These are phyloP conservation scores for Thinopyrum elongatum DNA, from an alignment of 176 grass and related monocot species.

Conservation along the genomic window DNA sequence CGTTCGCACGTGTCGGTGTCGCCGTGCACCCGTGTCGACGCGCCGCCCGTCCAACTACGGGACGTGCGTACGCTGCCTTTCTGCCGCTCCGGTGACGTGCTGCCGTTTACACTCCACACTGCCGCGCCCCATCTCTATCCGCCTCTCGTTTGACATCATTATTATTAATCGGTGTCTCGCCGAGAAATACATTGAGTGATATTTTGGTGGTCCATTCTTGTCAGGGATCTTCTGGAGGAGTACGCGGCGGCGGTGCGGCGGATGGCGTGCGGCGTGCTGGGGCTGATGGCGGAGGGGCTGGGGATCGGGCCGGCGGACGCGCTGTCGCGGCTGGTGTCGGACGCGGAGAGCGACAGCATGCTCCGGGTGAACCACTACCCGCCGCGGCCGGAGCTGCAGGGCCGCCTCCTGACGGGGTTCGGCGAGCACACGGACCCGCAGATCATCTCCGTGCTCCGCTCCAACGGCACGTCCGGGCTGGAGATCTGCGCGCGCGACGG, in stretches of 20 bases:
- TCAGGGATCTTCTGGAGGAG: constrained; percentile 61
- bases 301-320: constrained; percentile 33
- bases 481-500: constrained; percentile 66
- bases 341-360: constrained; percentile 65
- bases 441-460: constrained; percentile 81
- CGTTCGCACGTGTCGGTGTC: not conserved
- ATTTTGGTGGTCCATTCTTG: too few species aligned
- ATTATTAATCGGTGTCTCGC: not conserved
- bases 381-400: constrained; percentile 44
- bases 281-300: constrained; percentile 83
- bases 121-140: constrained; percentile 2
- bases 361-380: constrained; percentile 89
- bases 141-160: not conserved
- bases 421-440: constrained; percentile 97
- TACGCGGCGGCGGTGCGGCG: constrained; percentile 67
- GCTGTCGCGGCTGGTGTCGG: constrained; percentile 57
- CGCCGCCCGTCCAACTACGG: constrained; percentile 13
- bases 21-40: not conserved
- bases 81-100: constrained; percentile 28
- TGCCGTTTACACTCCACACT: not conserved
- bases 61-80: not conserved
- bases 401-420: constrained; percentile 68
- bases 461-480: constrained; percentile 79
- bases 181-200: too few species aligned
- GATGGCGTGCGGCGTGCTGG: constrained; percentile 56